Percentiles rank a stretch among this genome's conserved stretches.
Conservation (phyloP, 805 yeast species). For the Debaryomyces maramus region DNA sequence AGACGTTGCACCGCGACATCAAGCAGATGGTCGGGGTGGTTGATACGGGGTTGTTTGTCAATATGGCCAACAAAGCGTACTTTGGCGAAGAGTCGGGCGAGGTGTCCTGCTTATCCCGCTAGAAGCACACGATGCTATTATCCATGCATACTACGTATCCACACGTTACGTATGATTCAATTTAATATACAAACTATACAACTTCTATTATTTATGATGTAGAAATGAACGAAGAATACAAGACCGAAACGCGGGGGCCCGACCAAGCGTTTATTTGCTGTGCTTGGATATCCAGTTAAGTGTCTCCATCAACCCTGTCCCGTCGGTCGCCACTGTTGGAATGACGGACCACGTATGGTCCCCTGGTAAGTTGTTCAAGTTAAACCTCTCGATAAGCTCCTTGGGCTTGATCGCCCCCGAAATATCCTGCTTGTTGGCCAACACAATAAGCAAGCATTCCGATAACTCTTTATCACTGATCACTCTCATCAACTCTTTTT, state of each 20-base stretch:
- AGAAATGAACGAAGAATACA: not conserved
- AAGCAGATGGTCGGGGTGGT: conserved; percentile 88
- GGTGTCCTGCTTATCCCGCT: conserved; percentile 16
- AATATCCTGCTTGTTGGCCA: conserved; percentile 88
- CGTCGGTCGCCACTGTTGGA: conserved; percentile 86
- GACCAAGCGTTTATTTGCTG: conserved; percentile 25
- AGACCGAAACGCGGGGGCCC: not conserved
- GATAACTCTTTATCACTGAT: conserved; percentile 82
- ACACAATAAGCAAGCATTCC: conserved; percentile 73
- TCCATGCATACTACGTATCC: not conserved
- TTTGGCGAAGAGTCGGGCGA: conserved; percentile 84
- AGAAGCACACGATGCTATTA: too few relatives aligned
- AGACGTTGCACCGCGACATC: conserved; percentile 59
- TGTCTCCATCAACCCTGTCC: conserved; percentile 87
- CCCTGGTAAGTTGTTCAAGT: conserved; percentile 58
- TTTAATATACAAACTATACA: conserved; percentile 1
- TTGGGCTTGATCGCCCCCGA: conserved; percentile 71
- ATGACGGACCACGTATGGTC: conserved; percentile 85
- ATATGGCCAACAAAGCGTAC: conserved; percentile 76
- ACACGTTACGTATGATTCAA: not conserved
- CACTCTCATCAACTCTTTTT: conserved; percentile 72
- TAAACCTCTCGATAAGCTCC: conserved; percentile 72
- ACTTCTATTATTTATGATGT: not conserved
- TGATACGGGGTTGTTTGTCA: conserved; percentile 87
- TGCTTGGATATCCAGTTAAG: conserved; percentile 81